Conservation (phyloP, 2,329 filamentous ascomycete genomes). For the Rugonectria rugulosa region DNA sequence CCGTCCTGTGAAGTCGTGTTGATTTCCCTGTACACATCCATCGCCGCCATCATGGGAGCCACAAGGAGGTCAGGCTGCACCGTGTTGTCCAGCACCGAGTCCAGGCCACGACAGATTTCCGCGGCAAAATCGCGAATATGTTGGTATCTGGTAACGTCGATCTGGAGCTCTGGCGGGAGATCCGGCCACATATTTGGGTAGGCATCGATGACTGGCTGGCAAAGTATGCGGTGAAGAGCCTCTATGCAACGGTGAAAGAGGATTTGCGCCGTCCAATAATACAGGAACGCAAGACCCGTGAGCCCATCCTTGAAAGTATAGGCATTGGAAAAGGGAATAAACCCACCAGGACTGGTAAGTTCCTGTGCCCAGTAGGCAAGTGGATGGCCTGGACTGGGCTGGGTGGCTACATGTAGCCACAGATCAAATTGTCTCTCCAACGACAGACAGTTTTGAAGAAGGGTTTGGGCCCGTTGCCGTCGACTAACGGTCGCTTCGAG, state of each 20-base stretch:
- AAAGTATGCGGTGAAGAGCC: slow-evolving; percentile 52
- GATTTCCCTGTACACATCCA: slow-evolving; percentile 52
- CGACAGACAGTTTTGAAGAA: slow-evolving; percentile 56
- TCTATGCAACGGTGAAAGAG: slow-evolving; percentile 58
- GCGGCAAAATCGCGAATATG: slow-evolving; percentile 54
- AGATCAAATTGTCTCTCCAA: slow-evolving; percentile 57
- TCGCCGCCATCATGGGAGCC: slow-evolving; percentile 52
- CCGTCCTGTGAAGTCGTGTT: slow-evolving; percentile 50
- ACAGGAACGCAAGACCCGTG: slow-evolving; percentile 57
- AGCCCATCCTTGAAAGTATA: slow-evolving; percentile 55
- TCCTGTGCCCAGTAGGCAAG: slow-evolving; percentile 52
- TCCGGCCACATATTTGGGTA: slow-evolving; percentile 50
- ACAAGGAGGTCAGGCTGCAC: slow-evolving; percentile 57
- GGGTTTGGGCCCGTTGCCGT: slow-evolving; percentile 54
- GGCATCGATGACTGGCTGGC: slow-evolving; percentile 52
- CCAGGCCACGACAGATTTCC: slow-evolving; percentile 59
- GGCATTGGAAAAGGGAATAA: slow-evolving; percentile 54
- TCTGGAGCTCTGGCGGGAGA: slow-evolving; percentile 47
- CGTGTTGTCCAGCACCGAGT: slow-evolving; percentile 53
- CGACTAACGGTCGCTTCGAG: slow-evolving; percentile 51
- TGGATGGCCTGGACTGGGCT: slow-evolving; percentile 38
- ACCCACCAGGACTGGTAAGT: slow-evolving; percentile 36
- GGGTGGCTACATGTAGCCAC: slow-evolving; percentile 52
- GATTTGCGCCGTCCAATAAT: slow-evolving; percentile 62
- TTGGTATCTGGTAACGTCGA: slow-evolving; percentile 54